A percentile compares a stretch with the other conserved stretches of the same genome.
Evolutionary conservation across 2,329 filamentous ascomycete species (phyloP).

Genomic region (Paraconiothyrium brasiliense): DNA sequence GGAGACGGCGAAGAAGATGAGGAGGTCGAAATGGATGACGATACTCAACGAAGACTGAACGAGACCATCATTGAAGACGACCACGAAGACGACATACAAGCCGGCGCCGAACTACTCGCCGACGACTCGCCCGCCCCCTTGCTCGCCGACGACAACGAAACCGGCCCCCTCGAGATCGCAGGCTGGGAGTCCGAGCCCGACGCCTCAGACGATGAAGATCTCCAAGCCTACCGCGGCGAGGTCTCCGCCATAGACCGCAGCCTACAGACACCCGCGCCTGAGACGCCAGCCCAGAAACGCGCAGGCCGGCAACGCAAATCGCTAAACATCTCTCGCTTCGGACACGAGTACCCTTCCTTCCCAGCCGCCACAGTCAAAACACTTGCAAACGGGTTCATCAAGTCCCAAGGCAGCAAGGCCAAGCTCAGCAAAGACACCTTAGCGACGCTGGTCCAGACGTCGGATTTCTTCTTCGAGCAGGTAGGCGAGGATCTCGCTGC

Average conservation of each 20-base stretch:
- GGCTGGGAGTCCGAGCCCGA: conserved; percentile 45
- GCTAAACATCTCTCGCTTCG: conserved; percentile 72
- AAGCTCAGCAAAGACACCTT: conserved; percentile 79
- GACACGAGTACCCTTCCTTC: conserved; percentile 78
- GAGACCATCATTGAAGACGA: conserved; percentile 13
- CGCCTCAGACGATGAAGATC: conserved; percentile 37
- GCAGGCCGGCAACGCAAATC: conserved; percentile 54
- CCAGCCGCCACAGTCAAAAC: conserved; percentile 77
- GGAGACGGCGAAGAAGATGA: conserved; percentile 13
- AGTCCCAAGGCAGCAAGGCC: conserved; percentile 71
- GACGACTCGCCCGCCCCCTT: conserved; percentile 39
- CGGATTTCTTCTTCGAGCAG: conserved; percentile 94
- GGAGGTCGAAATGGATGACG: conserved; percentile 16
- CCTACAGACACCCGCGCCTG: conserved; percentile 39
- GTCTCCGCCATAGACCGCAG: conserved; percentile 47
- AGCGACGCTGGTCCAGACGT: conserved; percentile 78
- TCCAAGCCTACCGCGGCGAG: conserved; percentile 47
- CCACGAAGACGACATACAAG: conserved; percentile 40
- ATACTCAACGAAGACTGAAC: conserved; percentile 17
- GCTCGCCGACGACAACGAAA: conserved; percentile 36
- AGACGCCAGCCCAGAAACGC: conserved; percentile 27
- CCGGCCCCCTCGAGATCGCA: conserved; percentile 27
- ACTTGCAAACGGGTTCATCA: conserved; percentile 74
- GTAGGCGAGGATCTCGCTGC: conserved; percentile 79
- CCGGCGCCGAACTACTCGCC: conserved; percentile 26